Base-by-base conservation (phyloP, 75 land plant species). In the Selaginella moellendorffii region DNA sequence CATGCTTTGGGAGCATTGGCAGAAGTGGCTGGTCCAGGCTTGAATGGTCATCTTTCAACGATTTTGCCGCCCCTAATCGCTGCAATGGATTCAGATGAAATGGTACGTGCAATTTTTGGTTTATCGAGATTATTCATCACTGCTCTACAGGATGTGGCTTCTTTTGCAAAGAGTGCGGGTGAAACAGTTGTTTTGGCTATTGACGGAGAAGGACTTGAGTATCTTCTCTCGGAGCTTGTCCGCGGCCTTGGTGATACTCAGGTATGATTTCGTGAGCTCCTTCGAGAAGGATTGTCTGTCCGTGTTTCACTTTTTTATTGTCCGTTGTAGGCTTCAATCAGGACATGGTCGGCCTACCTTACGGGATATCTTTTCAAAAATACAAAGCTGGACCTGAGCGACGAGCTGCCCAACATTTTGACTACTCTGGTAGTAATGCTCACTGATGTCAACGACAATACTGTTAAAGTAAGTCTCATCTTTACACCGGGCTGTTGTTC, bases 1-100 rank as follows among this genome's bases (percentile, higher is more conserved):
- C 99, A 95, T 76, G 99, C 99, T 30, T 64, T 95, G 21, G 99
- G 92, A 63, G 99, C 99, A 8, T 73, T 95, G 63, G 99, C 97
- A 18, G 99, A 95, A 60, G 99, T 95, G 69, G 99, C 99, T 52
- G 99, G 99, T n/a, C 79, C 99, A 65, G 97, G 97, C 30, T 76
- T 95, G 18, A 76, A 86, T 66, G 29, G 63, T 53, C 99, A 95
- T 31, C 68, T 95, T 19, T 79, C 84, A 20, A 81, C 74, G 12
- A 25, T 95, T 69, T 77, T 95, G 68, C 88, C 97, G 46, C 84
- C 99, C 27, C 76, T 95, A 63, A 78, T 95, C 10, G 52, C 81
- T 54, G 81, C 83, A 36, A 95, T 95, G 99, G 84, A 76, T 74
- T 80, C 74, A 74, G 77, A 81, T 28, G 76, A 86, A 54, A 26